Evolutionary conservation across 1,284 basidiomycete species (phyloP).

Genomic region (Ganoderma multipileum): DNA sequence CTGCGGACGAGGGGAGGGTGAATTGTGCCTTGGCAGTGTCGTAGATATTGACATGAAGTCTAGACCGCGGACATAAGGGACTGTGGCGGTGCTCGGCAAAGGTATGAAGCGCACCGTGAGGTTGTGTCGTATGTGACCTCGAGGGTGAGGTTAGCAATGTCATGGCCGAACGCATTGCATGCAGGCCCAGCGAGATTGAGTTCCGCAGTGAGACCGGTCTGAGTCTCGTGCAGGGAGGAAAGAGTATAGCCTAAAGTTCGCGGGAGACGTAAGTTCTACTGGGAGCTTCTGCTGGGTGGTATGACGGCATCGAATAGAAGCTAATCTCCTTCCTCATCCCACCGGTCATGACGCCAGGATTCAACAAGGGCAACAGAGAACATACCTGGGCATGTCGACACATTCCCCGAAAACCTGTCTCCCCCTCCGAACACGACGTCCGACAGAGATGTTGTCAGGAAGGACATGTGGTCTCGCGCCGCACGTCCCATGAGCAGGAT

Average conservation of each 20-base stretch:
- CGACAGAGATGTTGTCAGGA: conserved; percentile 6
- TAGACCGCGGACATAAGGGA: conserved; percentile 35
- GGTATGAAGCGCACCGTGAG: conserved; percentile 49
- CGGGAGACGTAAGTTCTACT: neutral
- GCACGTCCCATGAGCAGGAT: conserved; percentile 15
- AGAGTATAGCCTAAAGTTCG: conserved; percentile 58
- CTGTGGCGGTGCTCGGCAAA: neutral
- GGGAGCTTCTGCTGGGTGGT: neutral
- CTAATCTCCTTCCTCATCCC: neutral
- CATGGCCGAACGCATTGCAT: conserved; percentile 79
- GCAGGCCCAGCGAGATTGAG: conserved; percentile 63
- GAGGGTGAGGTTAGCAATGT: conserved; percentile 69
- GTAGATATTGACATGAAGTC: conserved; percentile 80
- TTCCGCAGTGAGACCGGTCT: conserved; percentile 62
- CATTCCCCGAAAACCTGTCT: conserved; percentile 22
- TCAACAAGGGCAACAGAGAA: neutral
- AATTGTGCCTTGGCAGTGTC: conserved; percentile 68
- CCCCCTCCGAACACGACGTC: neutral
- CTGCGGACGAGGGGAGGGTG: conserved; percentile 68
- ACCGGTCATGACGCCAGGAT: neutral
- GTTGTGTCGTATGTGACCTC: conserved; percentile 71
- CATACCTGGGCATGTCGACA: conserved; percentile 31
- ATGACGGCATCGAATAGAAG: neutral
- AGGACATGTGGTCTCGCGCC: conserved; percentile 8
- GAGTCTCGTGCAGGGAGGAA: conserved; percentile 50